Evolutionary conservation across 495 filamentous ascomycete species (phyloP).

Genomic region (Rostrohypoxylon terebratum): DNA sequence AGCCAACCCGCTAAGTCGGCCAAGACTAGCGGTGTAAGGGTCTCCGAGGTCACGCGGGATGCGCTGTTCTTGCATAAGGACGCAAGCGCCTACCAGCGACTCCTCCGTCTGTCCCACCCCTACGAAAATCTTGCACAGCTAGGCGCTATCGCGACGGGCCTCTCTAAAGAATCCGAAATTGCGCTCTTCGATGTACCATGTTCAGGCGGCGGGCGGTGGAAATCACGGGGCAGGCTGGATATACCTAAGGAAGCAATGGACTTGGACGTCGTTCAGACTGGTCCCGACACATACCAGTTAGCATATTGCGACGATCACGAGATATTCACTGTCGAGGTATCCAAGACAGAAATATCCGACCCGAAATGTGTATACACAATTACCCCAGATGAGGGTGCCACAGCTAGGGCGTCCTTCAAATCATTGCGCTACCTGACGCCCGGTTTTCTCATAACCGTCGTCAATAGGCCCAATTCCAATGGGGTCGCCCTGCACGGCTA

Average conservation of each 20-base stretch:
- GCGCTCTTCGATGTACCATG: slow-evolving; percentile 78
- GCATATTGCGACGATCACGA: slow-evolving; percentile 86
- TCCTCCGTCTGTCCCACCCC: slow-evolving; percentile 76
- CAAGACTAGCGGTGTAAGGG: slow-evolving; percentile 56
- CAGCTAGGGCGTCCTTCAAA: slow-evolving; percentile 66
- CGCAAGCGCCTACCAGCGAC: slow-evolving; percentile 80
- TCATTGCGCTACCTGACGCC: slow-evolving; percentile 81
- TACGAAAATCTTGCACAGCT: slow-evolving; percentile 68
- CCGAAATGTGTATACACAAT: slow-evolving; percentile 71
- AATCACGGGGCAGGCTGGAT: slow-evolving; percentile 74
- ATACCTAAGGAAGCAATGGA: slow-evolving; percentile 81
- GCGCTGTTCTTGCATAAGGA: slow-evolving; percentile 72
- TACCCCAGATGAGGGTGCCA: slow-evolving; percentile 64
- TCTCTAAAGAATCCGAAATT: slow-evolving; percentile 78
- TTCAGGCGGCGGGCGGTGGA: slow-evolving; percentile 64
- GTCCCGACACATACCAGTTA: slow-evolving; percentile 70
- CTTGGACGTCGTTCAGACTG: slow-evolving; percentile 75
- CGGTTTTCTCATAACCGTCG: slow-evolving; percentile 75
- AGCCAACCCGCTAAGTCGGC: slow-evolving; percentile 60
- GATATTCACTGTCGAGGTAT: slow-evolving; percentile 68
- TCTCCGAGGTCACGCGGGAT: slow-evolving; percentile 67
- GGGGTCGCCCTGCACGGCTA: slow-evolving; percentile 66
- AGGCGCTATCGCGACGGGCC: slow-evolving; percentile 78
- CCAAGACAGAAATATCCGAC: slow-evolving; percentile 63
- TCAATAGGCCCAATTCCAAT: slow-evolving; percentile 60